Base-by-base conservation (phyloP, 2,329 filamentous ascomycete genomes). In the Dothideomycetes sp. region DNA sequence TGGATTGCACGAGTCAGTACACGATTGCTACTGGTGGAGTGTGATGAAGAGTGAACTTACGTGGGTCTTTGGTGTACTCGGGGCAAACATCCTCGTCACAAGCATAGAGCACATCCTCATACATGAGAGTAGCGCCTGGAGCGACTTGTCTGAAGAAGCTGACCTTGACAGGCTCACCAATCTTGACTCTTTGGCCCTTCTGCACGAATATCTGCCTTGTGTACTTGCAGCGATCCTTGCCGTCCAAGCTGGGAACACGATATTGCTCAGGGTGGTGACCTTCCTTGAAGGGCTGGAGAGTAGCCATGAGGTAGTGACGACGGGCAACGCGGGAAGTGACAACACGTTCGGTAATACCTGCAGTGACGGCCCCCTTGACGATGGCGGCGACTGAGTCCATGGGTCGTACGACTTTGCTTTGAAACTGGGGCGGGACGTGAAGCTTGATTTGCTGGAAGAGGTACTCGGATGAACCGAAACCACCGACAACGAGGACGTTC, bases 361-460 rank as follows among this genome's bases (percentile, higher is more conserved):
- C 89, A 3, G 91, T 96, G 48, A 96, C 91, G 40, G 91, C 91
- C 50, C 91, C 91, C 69, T 96, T 96, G 64, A 96, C 91, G 52
- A 98, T 98, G 48, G 91, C 91, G 32, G 91, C 88, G 42, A 98
- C 91, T 1, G 91, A 94, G 68, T 98, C 91, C 91, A 96, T 96
- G 41, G 91, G 91, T 40, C 91, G 81, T 31, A 98, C 89, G 35
- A 96, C 91, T 74, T 96, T 96, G 60, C 85, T 82, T 68, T 96
- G 89, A 72, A 95, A 98, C 61, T 96, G 91, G 8, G 91, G 91
- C 29, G 91, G 91, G 2, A 98, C 91, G 59, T 96, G 91, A 34
- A 96, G 79, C 65, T 94, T 95, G 70, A 98, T 96, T 64, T 98
- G 91, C 64, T 96, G 89, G 77, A 96, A 98, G 44, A 98, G 81